Percentiles rank a stretch among this genome's conserved stretches.
Evolutionary conservation across 331 rosid species (phyloP).

Genomic region (Malus hybrid): DNA sequence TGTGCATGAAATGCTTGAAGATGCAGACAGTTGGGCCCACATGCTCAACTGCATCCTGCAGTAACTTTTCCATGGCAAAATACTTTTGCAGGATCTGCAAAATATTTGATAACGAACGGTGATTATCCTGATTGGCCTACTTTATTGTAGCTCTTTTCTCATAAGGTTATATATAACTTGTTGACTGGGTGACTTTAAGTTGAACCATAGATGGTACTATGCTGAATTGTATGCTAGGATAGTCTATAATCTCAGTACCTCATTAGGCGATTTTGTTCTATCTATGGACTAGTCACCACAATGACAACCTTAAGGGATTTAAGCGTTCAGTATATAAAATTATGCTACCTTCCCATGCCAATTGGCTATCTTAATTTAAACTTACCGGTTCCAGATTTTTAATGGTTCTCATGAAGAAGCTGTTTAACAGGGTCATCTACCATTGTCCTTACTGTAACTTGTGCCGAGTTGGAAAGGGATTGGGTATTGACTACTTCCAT

Average conservation of each 20-base stretch:
- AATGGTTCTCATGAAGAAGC: constrained; percentile 17
- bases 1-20: constrained; percentile 90
- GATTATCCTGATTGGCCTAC: constrained; percentile 7
- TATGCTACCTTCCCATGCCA: background rate
- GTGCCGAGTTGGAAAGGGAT: constrained; percentile 91
- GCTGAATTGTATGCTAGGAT: background rate
- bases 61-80: constrained; percentile 69
- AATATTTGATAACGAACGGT: constrained; percentile 56
- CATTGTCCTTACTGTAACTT: constrained; percentile 96
- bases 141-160: background rate
- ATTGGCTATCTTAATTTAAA: background rate
- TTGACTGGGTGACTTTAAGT: background rate
- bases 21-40: constrained; percentile 66
- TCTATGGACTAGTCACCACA: background rate
- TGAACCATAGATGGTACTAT: background rate
- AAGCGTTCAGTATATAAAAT: background rate
- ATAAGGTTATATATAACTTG: background rate
- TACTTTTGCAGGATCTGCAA: constrained; percentile 87
- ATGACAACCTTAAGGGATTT: background rate
- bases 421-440: constrained; percentile 72
- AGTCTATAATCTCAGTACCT: background rate
- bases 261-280: background rate
- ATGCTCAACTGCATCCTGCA: constrained; percentile 68
- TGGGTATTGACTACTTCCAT: constrained; percentile 89
- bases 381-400: background rate